Percentiles rank a stretch among this genome's conserved stretches.
Conservation (phyloP, 805 yeast species). For the Metschnikowia kofuensis region DNA sequence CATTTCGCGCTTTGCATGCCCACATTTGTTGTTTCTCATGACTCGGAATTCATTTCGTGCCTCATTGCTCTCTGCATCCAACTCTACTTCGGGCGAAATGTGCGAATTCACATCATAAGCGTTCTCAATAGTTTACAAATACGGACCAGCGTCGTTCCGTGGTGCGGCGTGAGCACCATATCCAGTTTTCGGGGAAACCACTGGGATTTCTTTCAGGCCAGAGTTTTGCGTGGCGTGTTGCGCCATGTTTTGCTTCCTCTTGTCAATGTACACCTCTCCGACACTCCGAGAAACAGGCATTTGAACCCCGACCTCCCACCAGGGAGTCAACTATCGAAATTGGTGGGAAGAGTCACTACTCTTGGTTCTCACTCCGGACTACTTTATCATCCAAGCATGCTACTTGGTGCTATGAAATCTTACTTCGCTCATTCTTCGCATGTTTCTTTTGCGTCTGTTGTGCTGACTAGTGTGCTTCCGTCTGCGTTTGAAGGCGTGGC, state of each 20-base stretch:
- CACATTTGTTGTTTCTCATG: slow-evolving; percentile 19
- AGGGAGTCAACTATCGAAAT: slow-evolving; percentile 1
- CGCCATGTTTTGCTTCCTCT: slow-evolving; percentile 4
- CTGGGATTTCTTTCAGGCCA: slow-evolving; percentile 6
- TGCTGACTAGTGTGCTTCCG: not conserved
- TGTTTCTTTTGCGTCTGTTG: slow-evolving; percentile 11
- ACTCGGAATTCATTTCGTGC: slow-evolving; percentile 17
- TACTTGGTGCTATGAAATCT: slow-evolving; percentile 3
- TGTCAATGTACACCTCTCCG: slow-evolving; percentile 7
- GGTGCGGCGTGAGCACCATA: slow-evolving; percentile 28
- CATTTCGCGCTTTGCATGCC: slow-evolving; percentile 7
- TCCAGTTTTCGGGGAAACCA: slow-evolving; percentile 13
- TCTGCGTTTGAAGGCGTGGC: not conserved
- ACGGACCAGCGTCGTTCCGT: slow-evolving; percentile 17
- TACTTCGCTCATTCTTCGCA: slow-evolving; percentile 8
- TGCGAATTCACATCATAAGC: slow-evolving; percentile 14
- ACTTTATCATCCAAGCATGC: slow-evolving; percentile 10
- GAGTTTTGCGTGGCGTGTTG: slow-evolving; percentile 9
- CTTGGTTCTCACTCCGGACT: slow-evolving; percentile 3
- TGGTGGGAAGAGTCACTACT: slow-evolving; percentile 1
- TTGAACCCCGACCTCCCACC: slow-evolving; percentile 7
- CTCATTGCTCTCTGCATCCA: slow-evolving; percentile 19
- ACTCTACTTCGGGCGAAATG: slow-evolving; percentile 9
- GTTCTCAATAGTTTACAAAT: slow-evolving; percentile 10
- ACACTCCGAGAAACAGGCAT: not conserved